Percentiles rank a stretch among this genome's conserved stretches.
Conservation (phyloP, 345 rosid species). For the Camelina hispida region DNA sequence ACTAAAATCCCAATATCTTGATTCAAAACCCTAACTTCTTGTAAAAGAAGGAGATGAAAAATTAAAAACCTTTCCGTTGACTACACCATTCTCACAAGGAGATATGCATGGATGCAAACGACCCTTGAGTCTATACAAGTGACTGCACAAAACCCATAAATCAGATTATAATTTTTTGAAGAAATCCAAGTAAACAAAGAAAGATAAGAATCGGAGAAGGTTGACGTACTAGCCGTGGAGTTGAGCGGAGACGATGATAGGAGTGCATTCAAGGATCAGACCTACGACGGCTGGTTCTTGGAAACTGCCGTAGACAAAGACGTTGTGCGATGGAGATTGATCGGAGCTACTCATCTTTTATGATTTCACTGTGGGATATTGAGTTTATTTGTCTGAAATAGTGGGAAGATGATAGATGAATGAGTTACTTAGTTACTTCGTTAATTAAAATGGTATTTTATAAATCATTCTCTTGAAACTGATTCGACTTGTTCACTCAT, state of each 20-base stretch:
- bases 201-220: not conserved
- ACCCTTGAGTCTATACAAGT: slow-evolving; percentile 76
- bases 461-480: no score
- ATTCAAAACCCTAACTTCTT: not conserved
- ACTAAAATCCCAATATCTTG: not conserved
- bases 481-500: no score
- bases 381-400: not conserved
- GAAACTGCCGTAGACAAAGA: slow-evolving; percentile 91
- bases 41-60: not conserved
- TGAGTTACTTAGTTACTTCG: no score
- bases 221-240: slow-evolving; percentile 63
- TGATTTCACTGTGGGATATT: not conserved
- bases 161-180: not conserved
- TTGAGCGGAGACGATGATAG: slow-evolving; percentile 58
- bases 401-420: no score
- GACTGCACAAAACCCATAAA: slow-evolving; percentile 48
- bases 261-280: slow-evolving; percentile 67
- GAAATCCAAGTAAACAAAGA: not conserved
- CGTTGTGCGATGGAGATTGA: slow-evolving; percentile 45
- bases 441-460: no score
- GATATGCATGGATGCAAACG: slow-evolving; percentile 88
- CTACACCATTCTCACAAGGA: slow-evolving; percentile 53
- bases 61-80: slow-evolving; percentile 59
- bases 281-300: slow-evolving; percentile 70
- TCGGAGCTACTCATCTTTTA: slow-evolving; percentile 19